Evolutionary conservation across 2,329 filamentous ascomycete species (phyloP), one percentile per base, ranked within the genome.

Genomic region (Cordyceps farinosa): DNA sequence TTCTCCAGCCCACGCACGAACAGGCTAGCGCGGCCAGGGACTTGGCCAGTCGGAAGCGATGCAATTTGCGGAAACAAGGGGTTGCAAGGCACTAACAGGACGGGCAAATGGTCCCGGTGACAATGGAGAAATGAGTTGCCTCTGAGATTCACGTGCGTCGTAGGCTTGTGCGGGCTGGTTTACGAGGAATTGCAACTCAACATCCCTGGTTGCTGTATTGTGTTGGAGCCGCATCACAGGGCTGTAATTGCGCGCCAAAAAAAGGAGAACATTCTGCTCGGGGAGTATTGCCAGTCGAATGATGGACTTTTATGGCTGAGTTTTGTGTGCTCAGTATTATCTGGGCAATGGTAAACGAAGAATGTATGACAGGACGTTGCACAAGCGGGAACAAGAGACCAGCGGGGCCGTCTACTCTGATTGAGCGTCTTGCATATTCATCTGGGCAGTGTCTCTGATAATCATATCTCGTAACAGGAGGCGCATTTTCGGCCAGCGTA

Each of bases 1-100:
- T 40, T 5, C 13, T 38, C 17, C 44, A 47, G 17, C 17, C 17
- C 7, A 8, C 27, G 2, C 29, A 10, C 10, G 22, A 10, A 30
- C 22, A 22, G 22, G 22, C 45, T 50, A 59, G 56, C 22, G 56
- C 44, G 44, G 22, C 34, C 45, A 40, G 34, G 36, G 34, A 40
- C 34, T 27, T 29, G 32, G 34, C 54, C 40, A 47, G 32, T 40
- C 32, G 34, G 34, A 40, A 50, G 34, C 22, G 17, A 50, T 40
- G 56, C 22, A 58, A 48, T 58, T 58, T 50, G 44, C 42, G 22
- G 34, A 50, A 55, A 58, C 44, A 47, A 48, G 54, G 36, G 40
- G 40, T 34, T 57, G 10, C 11, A 11, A 47, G 11, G 32, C 22
- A 50, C 44, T 48, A n/a, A 47, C 1, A 55, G 40, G 17, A 17